phyloP scores from a whole-genome alignment of 1,284 basidiomycete genomes.

The Marasmius tenuissimus region DNA sequence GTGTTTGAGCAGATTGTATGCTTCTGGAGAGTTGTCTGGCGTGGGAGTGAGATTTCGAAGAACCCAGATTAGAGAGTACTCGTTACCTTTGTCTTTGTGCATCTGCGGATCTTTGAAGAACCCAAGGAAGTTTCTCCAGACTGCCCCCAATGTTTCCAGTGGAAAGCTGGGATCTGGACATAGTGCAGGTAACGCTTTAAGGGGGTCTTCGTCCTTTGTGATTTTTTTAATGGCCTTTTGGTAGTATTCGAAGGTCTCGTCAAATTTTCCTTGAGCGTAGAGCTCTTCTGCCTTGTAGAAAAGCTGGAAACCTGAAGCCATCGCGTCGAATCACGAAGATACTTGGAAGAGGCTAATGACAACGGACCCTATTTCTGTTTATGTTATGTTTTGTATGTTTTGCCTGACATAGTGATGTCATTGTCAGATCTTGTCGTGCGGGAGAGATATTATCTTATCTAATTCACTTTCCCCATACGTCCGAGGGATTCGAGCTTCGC shows the following conservation, averaged over 20 bases:
- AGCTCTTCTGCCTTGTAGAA: slow-evolving; percentile 19
- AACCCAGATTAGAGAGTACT: not conserved
- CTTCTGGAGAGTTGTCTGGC: slow-evolving; percentile 24
- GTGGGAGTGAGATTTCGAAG: not conserved
- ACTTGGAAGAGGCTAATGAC: not conserved
- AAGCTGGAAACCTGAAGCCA: slow-evolving; percentile 16
- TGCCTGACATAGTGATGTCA: too few species aligned
- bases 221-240: slow-evolving; percentile 28
- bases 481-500: too few species aligned
- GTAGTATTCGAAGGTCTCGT: slow-evolving; percentile 23
- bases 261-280: slow-evolving; percentile 12
- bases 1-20: slow-evolving; percentile 28
- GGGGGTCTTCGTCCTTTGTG: slow-evolving; percentile 22
- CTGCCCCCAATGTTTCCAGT: slow-evolving; percentile 19
- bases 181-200: slow-evolving; percentile 13
- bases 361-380: not conserved
- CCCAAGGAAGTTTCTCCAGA: slow-evolving; percentile 26
- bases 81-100: slow-evolving; percentile 17
- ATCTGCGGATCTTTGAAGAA: slow-evolving; percentile 24
- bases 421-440: too few species aligned
- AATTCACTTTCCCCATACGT: too few species aligned
- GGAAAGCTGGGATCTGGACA: slow-evolving; percentile 16
- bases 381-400: too few species aligned
- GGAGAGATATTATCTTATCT: too few species aligned
- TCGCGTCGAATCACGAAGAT: not conserved